Percentiles rank a stretch among this genome's conserved stretches.
phyloP scores from a whole-genome alignment of 805 yeast species.

The Myxozyma monticola region DNA sequence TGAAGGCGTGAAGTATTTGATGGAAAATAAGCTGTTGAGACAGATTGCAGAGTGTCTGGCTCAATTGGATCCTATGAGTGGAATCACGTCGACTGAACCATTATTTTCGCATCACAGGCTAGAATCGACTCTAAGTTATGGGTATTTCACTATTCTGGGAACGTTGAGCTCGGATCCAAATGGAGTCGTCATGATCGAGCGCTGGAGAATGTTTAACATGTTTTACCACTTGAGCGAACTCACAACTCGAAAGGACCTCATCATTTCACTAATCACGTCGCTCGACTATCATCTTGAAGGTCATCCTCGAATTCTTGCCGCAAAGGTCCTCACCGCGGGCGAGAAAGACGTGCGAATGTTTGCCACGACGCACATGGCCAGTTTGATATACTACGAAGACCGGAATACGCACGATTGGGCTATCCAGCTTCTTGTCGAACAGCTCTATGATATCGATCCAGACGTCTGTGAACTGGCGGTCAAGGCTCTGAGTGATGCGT shows the following conservation, averaged over 20 bases:
- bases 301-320: slow-evolving; percentile 66
- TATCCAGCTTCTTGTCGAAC: slow-evolving; percentile 58
- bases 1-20: slow-evolving; percentile 66
- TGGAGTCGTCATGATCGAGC: slow-evolving; percentile 70
- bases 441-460: slow-evolving; percentile 64
- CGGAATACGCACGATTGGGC: slow-evolving; percentile 44
- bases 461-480: slow-evolving; percentile 59
- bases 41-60: slow-evolving; percentile 89
- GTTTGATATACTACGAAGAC: slow-evolving; percentile 21
- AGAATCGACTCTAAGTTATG: slow-evolving; percentile 64
- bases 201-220: slow-evolving; percentile 84
- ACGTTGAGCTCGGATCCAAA: slow-evolving; percentile 57
- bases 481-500: slow-evolving; percentile 53
- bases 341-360: slow-evolving; percentile 52
- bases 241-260: slow-evolving; percentile 56
- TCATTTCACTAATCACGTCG: slow-evolving; percentile 57
- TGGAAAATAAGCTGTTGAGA: slow-evolving; percentile 74
- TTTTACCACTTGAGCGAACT: slow-evolving; percentile 66
- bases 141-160: slow-evolving; percentile 79
- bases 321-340: slow-evolving; percentile 62
- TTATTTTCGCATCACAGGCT: slow-evolving; percentile 63
- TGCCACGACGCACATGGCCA: slow-evolving; percentile 57
- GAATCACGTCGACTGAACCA: slow-evolving; percentile 70
- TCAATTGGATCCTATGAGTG: slow-evolving; percentile 77
- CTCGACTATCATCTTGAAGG: slow-evolving; percentile 61